phyloP scores from a whole-genome alignment of 345 rosid species.

The Hibiscus trionum region DNA sequence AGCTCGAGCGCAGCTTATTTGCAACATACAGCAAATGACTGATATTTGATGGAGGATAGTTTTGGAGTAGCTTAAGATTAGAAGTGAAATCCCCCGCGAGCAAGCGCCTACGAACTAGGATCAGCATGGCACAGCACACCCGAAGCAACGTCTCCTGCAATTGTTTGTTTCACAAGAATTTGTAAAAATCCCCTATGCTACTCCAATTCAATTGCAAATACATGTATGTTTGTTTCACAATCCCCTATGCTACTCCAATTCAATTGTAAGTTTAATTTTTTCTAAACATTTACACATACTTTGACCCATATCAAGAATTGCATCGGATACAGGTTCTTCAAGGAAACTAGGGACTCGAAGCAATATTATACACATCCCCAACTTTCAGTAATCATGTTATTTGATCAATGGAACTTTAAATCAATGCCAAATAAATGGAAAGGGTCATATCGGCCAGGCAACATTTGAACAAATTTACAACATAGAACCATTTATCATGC shows the following conservation, averaged over 20 bases:
- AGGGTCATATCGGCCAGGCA: not conserved
- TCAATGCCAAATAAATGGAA: not conserved
- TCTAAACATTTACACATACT: not conserved
- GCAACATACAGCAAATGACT: conserved; percentile 89
- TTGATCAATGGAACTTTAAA: not conserved
- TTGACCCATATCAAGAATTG: not conserved
- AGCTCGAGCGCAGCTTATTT: conserved; percentile 60
- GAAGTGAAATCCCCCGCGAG: conserved; percentile 75
- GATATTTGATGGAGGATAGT: conserved; percentile 59
- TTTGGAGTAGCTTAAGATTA: conserved; percentile 58
- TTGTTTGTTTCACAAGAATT: conserved; percentile 3
- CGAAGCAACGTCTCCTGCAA: conserved; percentile 89
- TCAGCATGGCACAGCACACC: conserved; percentile 92
- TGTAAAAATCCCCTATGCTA: not conserved
- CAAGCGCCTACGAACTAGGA: conserved; percentile 71
- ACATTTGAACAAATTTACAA: not conserved
- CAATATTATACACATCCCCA: not conserved
- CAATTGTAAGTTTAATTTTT: no score
- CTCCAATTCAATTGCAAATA: not conserved
- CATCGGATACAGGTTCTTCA: not conserved
- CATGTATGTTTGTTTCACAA: conserved; percentile 10
- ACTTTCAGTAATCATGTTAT: not conserved
- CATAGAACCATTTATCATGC: not conserved
- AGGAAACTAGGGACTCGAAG: not conserved
- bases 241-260: not conserved